Conservation (phyloP, 2,329 filamentous ascomycete species). For the Graphilbum sp. region DNA sequence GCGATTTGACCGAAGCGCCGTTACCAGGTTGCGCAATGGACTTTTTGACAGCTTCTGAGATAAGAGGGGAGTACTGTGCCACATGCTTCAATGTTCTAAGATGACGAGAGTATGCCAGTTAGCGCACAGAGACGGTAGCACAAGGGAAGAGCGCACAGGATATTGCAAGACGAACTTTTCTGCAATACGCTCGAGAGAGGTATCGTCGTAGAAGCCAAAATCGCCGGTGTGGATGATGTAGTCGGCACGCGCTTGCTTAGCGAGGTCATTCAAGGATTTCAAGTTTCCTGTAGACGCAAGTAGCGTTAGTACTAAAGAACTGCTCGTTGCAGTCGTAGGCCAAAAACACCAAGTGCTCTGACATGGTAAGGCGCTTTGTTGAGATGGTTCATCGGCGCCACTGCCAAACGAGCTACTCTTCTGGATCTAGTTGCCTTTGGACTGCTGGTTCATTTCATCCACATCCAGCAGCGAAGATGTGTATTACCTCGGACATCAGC, state of each 20-base stretch:
- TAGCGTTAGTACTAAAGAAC: not conserved
- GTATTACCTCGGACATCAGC: slow-evolving; percentile 52
- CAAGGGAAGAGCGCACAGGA: not conserved
- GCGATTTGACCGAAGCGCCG: slow-evolving; percentile 66
- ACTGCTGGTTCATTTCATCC: too few relatives aligned
- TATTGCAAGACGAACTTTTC: slow-evolving; percentile 58
- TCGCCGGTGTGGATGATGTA: slow-evolving; percentile 98
- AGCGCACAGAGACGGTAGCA: not conserved
- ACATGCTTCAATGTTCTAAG: slow-evolving; percentile 93
- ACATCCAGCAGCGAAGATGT: too few relatives aligned
- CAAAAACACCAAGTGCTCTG: too few relatives aligned
- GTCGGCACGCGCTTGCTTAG: slow-evolving; percentile 84
- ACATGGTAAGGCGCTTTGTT: too few relatives aligned
- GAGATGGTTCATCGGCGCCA: too few relatives aligned
- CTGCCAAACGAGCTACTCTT: too few relatives aligned
- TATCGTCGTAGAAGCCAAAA: slow-evolving; percentile 97
- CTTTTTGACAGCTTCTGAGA: slow-evolving; percentile 62
- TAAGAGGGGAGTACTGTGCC: slow-evolving; percentile 91
- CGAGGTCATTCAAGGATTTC: slow-evolving; percentile 87
- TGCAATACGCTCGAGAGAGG: slow-evolving; percentile 87
- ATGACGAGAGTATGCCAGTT: not conserved
- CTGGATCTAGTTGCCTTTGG: too few relatives aligned
- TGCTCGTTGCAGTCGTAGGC: too few relatives aligned
- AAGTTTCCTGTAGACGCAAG: slow-evolving; percentile 57
- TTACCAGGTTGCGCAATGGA: slow-evolving; percentile 43